Evolutionary conservation across 208 protist genomes (phyloP).

Genomic region (Acanthamoeba polyphaga): DNA sequence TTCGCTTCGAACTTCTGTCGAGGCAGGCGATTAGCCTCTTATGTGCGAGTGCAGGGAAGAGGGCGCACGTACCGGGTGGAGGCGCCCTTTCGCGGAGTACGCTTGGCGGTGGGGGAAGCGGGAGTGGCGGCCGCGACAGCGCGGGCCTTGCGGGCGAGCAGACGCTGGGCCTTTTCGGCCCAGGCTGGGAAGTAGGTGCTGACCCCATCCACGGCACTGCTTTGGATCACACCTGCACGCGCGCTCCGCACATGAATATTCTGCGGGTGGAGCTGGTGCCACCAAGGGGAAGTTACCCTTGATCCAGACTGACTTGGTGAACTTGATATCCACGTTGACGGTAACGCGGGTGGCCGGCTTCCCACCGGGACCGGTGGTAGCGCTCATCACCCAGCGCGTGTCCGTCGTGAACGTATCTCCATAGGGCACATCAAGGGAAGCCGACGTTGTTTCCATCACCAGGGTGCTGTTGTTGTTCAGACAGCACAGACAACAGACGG

Average conservation of each 20-base stretch:
- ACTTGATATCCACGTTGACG: conserved; percentile 10
- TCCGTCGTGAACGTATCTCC: conserved; percentile 55
- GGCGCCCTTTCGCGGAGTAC: neutral
- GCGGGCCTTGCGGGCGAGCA: conserved; percentile 1
- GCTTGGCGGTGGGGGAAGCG: neutral
- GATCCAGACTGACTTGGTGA: conserved; percentile 63
- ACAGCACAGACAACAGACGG: neutral
- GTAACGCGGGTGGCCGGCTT: conserved; percentile 16
- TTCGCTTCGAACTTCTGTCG: neutral
- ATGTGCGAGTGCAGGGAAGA: no score
- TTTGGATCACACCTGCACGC: conserved; percentile 9
- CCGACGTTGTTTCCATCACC: conserved; percentile 42
- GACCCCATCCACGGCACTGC: conserved; percentile 32
- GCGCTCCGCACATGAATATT: neutral
- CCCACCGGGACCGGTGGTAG: neutral
- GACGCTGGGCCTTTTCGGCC: conserved; percentile 1
- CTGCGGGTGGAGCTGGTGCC: no score
- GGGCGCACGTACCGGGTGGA: neutral
- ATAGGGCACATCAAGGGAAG: conserved; percentile 54
- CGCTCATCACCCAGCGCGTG: conserved; percentile 24
- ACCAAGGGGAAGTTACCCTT: neutral
- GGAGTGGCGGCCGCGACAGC: neutral
- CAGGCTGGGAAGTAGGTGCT: conserved; percentile 49
- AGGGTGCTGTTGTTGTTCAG: neutral
- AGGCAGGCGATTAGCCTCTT: no score